Percentiles rank a stretch among this genome's conserved stretches.
These are phyloP conservation scores for Botrytis byssoidea DNA, from an alignment of 2,329 filamentous ascomycete genomes.

Conservation along the genomic window DNA sequence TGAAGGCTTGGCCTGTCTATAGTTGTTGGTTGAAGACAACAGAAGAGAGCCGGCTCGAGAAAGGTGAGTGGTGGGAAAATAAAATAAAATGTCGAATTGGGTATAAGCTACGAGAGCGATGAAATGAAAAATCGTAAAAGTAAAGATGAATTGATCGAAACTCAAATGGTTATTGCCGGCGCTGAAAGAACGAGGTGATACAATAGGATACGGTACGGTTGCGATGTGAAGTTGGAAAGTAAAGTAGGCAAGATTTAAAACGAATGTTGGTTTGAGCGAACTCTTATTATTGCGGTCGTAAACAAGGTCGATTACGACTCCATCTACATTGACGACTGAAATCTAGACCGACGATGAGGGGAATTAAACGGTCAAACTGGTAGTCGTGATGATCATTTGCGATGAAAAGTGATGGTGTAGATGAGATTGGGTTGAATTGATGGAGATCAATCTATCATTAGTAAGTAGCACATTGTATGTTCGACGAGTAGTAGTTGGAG, in stretches of 20 bases:
- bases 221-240: constrained; percentile 1
- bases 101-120: not conserved
- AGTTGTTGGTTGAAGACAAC: not conserved
- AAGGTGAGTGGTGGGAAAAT: not conserved
- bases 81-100: not conserved
- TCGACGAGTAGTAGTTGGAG: not conserved
- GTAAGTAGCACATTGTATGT: not conserved
- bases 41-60: constrained; percentile 13
- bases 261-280: constrained; percentile 33
- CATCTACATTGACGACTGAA: constrained; percentile 8
- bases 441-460: constrained; percentile 16
- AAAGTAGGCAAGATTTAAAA: constrained; percentile 22
- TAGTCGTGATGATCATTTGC: constrained; percentile 16
- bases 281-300: constrained; percentile 23
- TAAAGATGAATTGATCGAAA: not conserved
- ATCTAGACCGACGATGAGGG: constrained; percentile 11
- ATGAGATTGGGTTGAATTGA: constrained; percentile 2
- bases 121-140: not conserved
- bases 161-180: not conserved
- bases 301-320: constrained; percentile 9
- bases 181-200: not conserved
- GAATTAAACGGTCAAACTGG: constrained; percentile 3
- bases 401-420: not conserved
- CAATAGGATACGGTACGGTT: not conserved
- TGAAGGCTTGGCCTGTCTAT: constrained; percentile 6